These are phyloP conservation scores for Yamadazyma paraphyllophila DNA, from an alignment of 805 yeast species.

Conservation along the genomic window DNA sequence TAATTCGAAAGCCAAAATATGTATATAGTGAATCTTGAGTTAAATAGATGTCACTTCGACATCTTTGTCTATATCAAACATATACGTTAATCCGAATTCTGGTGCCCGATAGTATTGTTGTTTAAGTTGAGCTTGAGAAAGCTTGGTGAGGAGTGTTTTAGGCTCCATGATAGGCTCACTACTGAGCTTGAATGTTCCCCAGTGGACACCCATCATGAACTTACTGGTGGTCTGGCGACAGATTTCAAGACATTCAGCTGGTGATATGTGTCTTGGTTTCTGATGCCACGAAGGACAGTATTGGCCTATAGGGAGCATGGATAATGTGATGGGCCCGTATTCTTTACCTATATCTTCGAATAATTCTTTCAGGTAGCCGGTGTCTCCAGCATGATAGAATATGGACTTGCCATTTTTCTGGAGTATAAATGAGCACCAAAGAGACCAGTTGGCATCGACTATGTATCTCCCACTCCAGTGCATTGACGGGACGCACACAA, in stretches of 20 bases:
- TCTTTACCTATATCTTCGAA: slow-evolving; percentile 63
- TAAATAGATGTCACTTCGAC: background rate
- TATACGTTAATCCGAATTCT: slow-evolving; percentile 69
- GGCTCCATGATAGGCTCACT: slow-evolving; percentile 90
- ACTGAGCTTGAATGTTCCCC: slow-evolving; percentile 93
- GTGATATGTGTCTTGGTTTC: slow-evolving; percentile 81
- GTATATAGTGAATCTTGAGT: slow-evolving; percentile 7
- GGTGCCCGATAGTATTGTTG: slow-evolving; percentile 56
- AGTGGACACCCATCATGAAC: slow-evolving; percentile 83
- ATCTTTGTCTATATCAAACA: slow-evolving; percentile 39
- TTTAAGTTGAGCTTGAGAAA: slow-evolving; percentile 43
- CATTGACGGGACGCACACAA: slow-evolving; percentile 91
- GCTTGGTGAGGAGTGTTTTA: slow-evolving; percentile 50
- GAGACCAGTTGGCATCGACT: slow-evolving; percentile 73
- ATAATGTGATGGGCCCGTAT: slow-evolving; percentile 57
- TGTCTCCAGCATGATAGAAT: slow-evolving; percentile 91
- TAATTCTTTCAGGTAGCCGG: slow-evolving; percentile 79
- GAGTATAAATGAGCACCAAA: slow-evolving; percentile 88
- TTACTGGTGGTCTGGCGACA: slow-evolving; percentile 60
- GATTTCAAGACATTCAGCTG: slow-evolving; percentile 70
- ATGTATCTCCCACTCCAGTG: slow-evolving; percentile 93
- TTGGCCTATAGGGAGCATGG: slow-evolving; percentile 90
- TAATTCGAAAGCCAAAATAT: background rate
- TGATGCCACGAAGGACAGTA: slow-evolving; percentile 96
- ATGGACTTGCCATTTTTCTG: slow-evolving; percentile 66